phyloP scores from a whole-genome alignment of 306 rosid species.

The Pueraria montana region DNA sequence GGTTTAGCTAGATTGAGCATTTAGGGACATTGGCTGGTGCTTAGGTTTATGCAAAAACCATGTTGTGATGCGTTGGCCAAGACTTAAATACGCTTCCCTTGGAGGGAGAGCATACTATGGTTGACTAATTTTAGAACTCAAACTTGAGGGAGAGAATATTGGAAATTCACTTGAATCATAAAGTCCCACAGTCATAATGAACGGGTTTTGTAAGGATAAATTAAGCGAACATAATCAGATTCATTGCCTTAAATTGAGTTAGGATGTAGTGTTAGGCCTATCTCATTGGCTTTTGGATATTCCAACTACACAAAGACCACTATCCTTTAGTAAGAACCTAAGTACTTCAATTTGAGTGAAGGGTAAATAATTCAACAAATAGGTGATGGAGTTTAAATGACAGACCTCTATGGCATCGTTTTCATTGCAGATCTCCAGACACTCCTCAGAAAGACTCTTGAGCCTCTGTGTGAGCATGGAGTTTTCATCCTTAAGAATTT shows the following conservation, averaged over 20 bases:
- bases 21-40: neutral
- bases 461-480: constrained; percentile 46
- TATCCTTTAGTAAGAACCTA: neutral
- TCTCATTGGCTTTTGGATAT: neutral
- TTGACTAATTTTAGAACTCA: neutral
- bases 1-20: neutral
- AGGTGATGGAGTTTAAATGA: constrained; percentile 44
- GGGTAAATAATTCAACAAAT: constrained; percentile 1
- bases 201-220: neutral
- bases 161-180: neutral
- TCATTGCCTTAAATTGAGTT: neutral
- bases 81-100: neutral
- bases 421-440: constrained; percentile 48
- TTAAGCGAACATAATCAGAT: neutral
- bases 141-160: neutral
- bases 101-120: neutral
- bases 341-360: neutral
- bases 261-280: neutral
- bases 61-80: neutral
- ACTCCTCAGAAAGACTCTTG: constrained; percentile 53
- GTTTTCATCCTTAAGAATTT: constrained; percentile 41
- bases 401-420: constrained; percentile 55
- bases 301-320: neutral
- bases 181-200: neutral
- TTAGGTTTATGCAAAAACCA: neutral